These are phyloP conservation scores for Candida patagonica DNA, from an alignment of 805 yeast genomes.

Conservation along the genomic window DNA sequence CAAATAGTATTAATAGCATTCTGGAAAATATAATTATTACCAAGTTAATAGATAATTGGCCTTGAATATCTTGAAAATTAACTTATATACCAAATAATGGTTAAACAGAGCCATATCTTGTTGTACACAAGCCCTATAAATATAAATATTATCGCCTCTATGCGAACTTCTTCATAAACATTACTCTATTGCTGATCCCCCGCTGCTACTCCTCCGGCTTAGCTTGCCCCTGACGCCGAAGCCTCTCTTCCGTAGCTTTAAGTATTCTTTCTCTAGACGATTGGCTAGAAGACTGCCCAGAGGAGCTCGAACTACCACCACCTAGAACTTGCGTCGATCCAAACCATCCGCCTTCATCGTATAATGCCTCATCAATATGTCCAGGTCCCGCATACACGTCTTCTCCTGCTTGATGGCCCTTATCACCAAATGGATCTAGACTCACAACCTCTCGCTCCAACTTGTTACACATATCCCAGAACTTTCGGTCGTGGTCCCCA, in stretches of 20 bases:
- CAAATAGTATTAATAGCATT: no score
- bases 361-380: conserved; percentile 10
- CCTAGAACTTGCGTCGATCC: conserved; percentile 20
- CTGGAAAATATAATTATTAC: no score
- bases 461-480: conserved; percentile 27
- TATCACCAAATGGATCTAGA: conserved; percentile 24
- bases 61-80: no score
- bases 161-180: no score
- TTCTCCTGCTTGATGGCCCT: conserved; percentile 16
- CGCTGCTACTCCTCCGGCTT: neutral
- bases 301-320: neutral
- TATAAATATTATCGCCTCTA: no score
- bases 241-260: conserved; percentile 1
- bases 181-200: no score
- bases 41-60: no score
- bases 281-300: neutral
- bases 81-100: no score
- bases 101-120: no score
- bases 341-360: conserved; percentile 22
- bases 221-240: neutral
- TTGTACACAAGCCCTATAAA: no score
- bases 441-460: conserved; percentile 28
- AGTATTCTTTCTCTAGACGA: neutral
- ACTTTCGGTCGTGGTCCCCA: conserved; percentile 27
- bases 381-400: conserved; percentile 18